Conservation (phyloP, 139 green algal genomes). For the Tetradesmus lagerheimii region DNA sequence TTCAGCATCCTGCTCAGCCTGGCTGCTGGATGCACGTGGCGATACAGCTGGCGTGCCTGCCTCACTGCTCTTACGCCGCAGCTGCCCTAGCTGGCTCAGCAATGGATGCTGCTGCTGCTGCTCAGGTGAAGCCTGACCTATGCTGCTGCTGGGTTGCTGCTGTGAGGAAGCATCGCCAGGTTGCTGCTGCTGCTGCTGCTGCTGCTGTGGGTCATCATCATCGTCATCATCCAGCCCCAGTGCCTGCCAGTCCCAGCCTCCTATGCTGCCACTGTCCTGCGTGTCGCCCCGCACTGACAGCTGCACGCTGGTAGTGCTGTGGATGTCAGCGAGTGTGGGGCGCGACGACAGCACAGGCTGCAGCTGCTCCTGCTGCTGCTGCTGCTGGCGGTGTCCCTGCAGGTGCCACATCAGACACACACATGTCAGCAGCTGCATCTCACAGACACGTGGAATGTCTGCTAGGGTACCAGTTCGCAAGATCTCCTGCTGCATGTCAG, state of each 20-base stretch:
- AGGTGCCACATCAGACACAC: background rate
- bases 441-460: too few relatives aligned
- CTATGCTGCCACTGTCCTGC: background rate
- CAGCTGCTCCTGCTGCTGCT: background rate
- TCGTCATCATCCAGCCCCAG: background rate
- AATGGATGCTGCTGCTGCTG: background rate
- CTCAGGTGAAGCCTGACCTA: background rate
- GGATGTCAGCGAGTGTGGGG: background rate
- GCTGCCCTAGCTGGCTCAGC: background rate
- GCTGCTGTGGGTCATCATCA: background rate
- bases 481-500: too few relatives aligned
- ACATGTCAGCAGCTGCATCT: background rate
- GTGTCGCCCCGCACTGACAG: background rate
- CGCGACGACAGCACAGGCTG: background rate
- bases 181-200: background rate
- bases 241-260: background rate
- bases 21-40: background rate
- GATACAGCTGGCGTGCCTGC: too few relatives aligned
- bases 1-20: background rate
- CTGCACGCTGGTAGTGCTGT: conserved; percentile 1
- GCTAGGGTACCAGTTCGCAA: too few relatives aligned
- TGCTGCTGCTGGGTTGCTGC: background rate
- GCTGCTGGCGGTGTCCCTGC: background rate
- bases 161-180: background rate
- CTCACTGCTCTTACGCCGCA: too few relatives aligned